These are phyloP conservation scores for Cylindrotheca closterium DNA, from an alignment of 108 stramenopile species.

Conservation along the genomic window DNA sequence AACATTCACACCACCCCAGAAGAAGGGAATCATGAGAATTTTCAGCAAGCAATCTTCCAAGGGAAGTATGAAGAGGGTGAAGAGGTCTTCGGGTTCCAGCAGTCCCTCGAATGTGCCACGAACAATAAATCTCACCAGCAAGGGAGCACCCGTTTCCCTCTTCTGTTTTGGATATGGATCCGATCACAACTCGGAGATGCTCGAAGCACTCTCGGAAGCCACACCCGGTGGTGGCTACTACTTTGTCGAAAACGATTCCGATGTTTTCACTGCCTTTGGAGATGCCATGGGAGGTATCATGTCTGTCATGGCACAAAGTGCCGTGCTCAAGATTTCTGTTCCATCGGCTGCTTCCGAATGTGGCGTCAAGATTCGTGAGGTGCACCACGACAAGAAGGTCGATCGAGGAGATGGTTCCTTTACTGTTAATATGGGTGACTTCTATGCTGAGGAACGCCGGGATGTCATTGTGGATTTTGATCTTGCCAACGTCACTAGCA, in stretches of 20 bases:
- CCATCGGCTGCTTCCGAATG: slow-evolving; percentile 16
- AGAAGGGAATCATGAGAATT: too few relatives aligned
- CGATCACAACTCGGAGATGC: slow-evolving; percentile 47
- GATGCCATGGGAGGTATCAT: slow-evolving; percentile 69
- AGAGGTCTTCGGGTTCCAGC: too few relatives aligned
- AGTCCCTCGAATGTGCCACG: not conserved
- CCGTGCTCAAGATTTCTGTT: slow-evolving; percentile 32
- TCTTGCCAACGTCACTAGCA: not conserved
- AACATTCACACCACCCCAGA: too few relatives aligned
- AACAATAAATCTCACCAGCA: not conserved
- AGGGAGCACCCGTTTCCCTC: not conserved
- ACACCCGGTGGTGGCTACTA: not conserved
- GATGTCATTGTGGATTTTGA: slow-evolving; percentile 17
- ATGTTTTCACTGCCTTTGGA: slow-evolving; percentile 44
- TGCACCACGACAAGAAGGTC: slow-evolving; percentile 42
- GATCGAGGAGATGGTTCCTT: slow-evolving; percentile 31
- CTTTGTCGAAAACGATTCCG: not conserved
- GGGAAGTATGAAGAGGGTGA: too few relatives aligned
- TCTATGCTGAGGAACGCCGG: slow-evolving; percentile 46
- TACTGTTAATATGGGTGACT: slow-evolving; percentile 45
- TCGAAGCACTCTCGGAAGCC: slow-evolving; percentile 35
- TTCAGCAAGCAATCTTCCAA: too few relatives aligned
- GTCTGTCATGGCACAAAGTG: slow-evolving; percentile 48
- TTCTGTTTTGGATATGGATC: slow-evolving; percentile 63
- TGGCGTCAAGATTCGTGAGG: slow-evolving; percentile 36